Evolutionary conservation across 495 filamentous ascomycete species (phyloP).

Genomic region (Podospora anserina): DNA sequence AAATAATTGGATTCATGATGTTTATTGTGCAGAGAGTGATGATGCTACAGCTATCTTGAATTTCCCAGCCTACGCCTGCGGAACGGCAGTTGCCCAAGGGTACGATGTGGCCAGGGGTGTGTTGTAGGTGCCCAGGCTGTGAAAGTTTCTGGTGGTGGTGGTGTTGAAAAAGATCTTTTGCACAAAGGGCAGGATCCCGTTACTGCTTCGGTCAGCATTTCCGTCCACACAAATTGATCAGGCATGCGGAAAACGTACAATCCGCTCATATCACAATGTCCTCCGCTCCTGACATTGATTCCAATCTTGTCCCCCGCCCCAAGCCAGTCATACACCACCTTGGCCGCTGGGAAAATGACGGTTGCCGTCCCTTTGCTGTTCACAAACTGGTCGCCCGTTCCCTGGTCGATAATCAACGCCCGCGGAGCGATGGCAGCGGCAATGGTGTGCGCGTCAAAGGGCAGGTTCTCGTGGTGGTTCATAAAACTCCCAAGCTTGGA

Average conservation of each 20-base stretch:
- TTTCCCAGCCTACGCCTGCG: slow-evolving; percentile 22
- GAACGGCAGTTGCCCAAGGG: slow-evolving; percentile 46
- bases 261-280: slow-evolving; percentile 50
- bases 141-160: slow-evolving; percentile 45
- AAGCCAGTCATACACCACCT: slow-evolving; percentile 52
- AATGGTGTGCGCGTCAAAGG: slow-evolving; percentile 54
- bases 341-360: slow-evolving; percentile 50
- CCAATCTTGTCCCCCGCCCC: slow-evolving; percentile 47
- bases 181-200: slow-evolving; percentile 50
- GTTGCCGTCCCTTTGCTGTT: slow-evolving; percentile 51
- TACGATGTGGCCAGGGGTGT: slow-evolving; percentile 47
- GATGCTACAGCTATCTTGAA: neutral
- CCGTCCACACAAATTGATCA: neutral
- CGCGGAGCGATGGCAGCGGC: slow-evolving; percentile 52
- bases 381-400: slow-evolving; percentile 47
- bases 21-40: too few relatives aligned
- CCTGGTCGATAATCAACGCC: slow-evolving; percentile 52
- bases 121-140: slow-evolving; percentile 45
- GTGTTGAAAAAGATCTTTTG: slow-evolving; percentile 49
- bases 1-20: too few relatives aligned
- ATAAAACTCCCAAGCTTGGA: slow-evolving; percentile 47
- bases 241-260: slow-evolving; percentile 36
- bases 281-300: slow-evolving; percentile 48
- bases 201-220: slow-evolving; percentile 25
- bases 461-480: slow-evolving; percentile 47